Percentiles rank a stretch among this genome's conserved stretches.
Conservation (phyloP, 2,329 filamentous ascomycete genomes). For the Aspergillus sojae region DNA sequence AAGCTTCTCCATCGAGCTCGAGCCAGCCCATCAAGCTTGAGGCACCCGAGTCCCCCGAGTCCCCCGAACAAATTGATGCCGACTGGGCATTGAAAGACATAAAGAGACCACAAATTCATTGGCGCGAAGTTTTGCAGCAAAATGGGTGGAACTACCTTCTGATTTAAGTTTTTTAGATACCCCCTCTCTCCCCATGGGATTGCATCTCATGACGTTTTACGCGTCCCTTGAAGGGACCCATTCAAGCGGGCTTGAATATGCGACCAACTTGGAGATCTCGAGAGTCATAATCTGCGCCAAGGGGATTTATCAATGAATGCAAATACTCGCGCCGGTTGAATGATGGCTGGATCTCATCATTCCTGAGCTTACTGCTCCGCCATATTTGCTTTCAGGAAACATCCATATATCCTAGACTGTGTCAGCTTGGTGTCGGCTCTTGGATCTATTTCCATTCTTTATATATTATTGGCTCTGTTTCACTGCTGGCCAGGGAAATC, state of each 20-base stretch:
- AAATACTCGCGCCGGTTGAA: neutral
- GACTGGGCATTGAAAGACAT: constrained; percentile 23
- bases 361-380: neutral
- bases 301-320: constrained; percentile 1
- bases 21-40: constrained; percentile 25
- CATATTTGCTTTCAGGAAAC: constrained; percentile 1
- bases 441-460: neutral
- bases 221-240: constrained; percentile 24
- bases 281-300: constrained; percentile 4
- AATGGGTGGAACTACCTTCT: constrained; percentile 92
- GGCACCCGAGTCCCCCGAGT: constrained; percentile 22
- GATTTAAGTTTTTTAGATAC: constrained; percentile 59
- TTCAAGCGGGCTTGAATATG: constrained; percentile 24
- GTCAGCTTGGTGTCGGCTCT: constrained; percentile 4
- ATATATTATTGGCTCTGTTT: constrained; percentile 3
- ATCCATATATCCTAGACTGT: neutral
- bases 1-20: constrained; percentile 7
- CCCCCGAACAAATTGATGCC: constrained; percentile 13
- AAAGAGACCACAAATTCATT: constrained; percentile 72
- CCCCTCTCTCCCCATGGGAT: constrained; percentile 13
- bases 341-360: constrained; percentile 1
- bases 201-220: constrained; percentile 18
- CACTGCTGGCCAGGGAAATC: constrained; percentile 5
- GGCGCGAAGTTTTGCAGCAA: constrained; percentile 89
- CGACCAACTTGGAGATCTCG: constrained; percentile 15